Evolutionary conservation across 495 filamentous ascomycete genomes (phyloP).

Genomic region (Amphirosellinia nigrospora): DNA sequence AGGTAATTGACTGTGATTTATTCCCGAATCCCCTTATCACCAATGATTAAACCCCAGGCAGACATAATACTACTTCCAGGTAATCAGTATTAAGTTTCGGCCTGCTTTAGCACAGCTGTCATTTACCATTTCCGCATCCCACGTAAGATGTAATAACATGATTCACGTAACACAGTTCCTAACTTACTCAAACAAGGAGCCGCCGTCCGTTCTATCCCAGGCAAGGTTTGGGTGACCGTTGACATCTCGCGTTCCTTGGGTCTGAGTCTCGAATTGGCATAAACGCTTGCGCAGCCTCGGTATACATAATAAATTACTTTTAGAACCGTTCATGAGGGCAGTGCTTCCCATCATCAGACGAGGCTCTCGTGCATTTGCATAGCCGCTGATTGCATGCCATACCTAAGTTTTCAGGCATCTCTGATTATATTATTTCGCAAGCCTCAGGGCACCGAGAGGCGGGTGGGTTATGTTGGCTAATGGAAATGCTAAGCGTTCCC

Average conservation of each 20-base stretch:
- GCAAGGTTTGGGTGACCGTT: not conserved
- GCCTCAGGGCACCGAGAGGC: not conserved
- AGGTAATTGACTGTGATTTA: no score
- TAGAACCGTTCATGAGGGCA: not conserved
- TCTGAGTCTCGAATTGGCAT: not conserved
- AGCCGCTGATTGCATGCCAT: conserved; percentile 11
- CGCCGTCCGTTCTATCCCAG: not conserved
- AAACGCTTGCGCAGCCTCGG: not conserved
- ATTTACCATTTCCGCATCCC: not conserved
- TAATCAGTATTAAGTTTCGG: not conserved
- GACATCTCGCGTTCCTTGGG: not conserved
- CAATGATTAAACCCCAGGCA: no score
- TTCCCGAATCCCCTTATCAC: no score
- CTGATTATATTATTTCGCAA: not conserved
- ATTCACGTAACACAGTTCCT: not conserved
- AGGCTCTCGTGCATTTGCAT: conserved; percentile 22
- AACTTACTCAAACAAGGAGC: conserved; percentile 8
- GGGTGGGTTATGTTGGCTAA: not conserved
- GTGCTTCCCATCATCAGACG: conserved; percentile 2
- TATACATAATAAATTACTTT: not conserved
- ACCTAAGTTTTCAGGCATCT: conserved; percentile 1
- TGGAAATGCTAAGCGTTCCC: not conserved
- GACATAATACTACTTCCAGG: no score
- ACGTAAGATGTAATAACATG: conserved; percentile 5
- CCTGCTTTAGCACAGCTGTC: not conserved